phyloP scores from a whole-genome alignment of 2,329 filamentous ascomycete species.

The Aspergillus japonicus region DNA sequence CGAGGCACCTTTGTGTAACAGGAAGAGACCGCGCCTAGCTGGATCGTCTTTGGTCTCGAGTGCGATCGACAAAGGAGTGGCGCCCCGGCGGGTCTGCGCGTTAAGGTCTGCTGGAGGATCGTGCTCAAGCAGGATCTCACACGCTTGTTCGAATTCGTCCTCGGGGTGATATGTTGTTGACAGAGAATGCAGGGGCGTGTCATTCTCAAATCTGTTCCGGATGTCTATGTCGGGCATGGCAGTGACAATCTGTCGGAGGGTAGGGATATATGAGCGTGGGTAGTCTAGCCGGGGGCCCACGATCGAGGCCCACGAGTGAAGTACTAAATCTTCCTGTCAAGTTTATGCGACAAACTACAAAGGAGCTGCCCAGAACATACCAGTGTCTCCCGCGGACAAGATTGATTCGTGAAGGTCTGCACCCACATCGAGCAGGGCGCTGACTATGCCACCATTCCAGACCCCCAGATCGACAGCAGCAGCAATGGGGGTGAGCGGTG shows the following conservation, averaged over 20 bases:
- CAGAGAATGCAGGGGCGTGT: constrained; percentile 26
- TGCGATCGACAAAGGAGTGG: constrained; percentile 23
- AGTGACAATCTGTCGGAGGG: constrained; percentile 19
- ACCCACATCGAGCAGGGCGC: constrained; percentile 21
- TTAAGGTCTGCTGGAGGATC: constrained; percentile 21
- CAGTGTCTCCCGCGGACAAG: constrained; percentile 16
- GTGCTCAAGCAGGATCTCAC: constrained; percentile 21
- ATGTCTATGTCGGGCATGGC: constrained; percentile 19
- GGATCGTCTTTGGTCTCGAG: constrained; percentile 18
- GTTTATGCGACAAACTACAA: background rate
- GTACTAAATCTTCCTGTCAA: constrained; percentile 8
- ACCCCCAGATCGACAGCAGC: constrained; percentile 23
- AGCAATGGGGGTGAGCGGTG: constrained; percentile 22
- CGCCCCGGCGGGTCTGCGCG: constrained; percentile 17
- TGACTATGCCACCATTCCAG: constrained; percentile 26
- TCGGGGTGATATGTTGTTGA: constrained; percentile 21
- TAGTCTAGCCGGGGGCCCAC: constrained; percentile 24
- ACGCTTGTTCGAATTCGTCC: constrained; percentile 25
- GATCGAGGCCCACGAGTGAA: constrained; percentile 26
- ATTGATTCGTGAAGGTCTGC: constrained; percentile 20
- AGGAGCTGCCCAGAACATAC: background rate
- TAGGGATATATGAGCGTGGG: constrained; percentile 21
- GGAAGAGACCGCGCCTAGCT: constrained; percentile 16
- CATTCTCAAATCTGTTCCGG: constrained; percentile 17
- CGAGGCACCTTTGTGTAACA: constrained; percentile 23